Evolutionary conservation across 805 yeast genomes (phyloP).

Genomic region (Pichia pseudocactophila): DNA sequence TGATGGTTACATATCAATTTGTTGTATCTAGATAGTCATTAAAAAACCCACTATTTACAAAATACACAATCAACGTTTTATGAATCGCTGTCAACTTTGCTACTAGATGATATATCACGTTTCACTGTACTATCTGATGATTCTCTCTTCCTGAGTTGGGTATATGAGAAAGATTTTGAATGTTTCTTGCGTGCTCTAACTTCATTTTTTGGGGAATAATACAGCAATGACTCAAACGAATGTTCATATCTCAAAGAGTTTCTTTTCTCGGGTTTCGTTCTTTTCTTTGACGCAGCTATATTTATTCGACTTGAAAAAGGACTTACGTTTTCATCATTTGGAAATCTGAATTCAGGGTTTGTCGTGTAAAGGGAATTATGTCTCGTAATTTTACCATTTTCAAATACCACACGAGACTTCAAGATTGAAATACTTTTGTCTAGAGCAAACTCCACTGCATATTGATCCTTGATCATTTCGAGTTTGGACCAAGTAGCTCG

Average conservation of each 20-base stretch:
- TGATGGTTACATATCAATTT: too few relatives aligned
- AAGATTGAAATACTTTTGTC: constrained; percentile 69
- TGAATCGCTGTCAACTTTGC: too few relatives aligned
- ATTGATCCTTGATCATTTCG: constrained; percentile 77
- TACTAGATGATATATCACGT: background rate
- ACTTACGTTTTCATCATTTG: background rate
- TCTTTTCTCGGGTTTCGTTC: background rate
- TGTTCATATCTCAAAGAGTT: constrained; percentile 4
- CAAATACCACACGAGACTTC: constrained; percentile 49
- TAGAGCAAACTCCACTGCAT: constrained; percentile 79
- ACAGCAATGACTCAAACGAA: constrained; percentile 8
- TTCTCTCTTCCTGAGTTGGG: background rate
- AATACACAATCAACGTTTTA: too few relatives aligned
- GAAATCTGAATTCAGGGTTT: background rate
- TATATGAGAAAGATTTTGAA: constrained; percentile 4
- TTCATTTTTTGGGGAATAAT: background rate
- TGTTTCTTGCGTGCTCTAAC: background rate
- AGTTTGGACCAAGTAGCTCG: constrained; percentile 91
- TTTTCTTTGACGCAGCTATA: background rate
- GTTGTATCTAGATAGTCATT: too few relatives aligned
- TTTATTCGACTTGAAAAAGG: background rate
- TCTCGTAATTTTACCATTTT: background rate
- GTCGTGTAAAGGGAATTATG: background rate
- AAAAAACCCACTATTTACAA: too few relatives aligned
- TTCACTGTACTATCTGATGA: background rate